Evolutionary conservation across 495 filamentous ascomycete species (phyloP).

Genomic region (Hypoxylon lienhwacheense): DNA sequence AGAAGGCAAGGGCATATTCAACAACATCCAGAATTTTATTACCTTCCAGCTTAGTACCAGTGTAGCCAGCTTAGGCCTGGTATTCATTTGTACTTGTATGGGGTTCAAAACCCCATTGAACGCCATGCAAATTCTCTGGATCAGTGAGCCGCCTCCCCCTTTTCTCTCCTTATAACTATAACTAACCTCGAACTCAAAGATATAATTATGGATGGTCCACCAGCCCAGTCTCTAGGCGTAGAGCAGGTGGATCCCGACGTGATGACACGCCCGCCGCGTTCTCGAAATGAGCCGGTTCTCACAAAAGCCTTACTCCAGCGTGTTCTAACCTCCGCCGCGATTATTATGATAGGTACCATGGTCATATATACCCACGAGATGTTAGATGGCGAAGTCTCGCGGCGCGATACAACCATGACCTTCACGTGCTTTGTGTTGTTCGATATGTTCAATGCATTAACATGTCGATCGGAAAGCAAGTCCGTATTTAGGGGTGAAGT

Average conservation of each 20-base stretch:
- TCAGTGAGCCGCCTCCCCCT: constrained; percentile 66
- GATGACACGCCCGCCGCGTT: constrained; percentile 88
- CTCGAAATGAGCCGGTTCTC: constrained; percentile 80
- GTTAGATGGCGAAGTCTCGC: constrained; percentile 77
- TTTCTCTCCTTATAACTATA: not conserved
- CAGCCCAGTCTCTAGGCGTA: constrained; percentile 94
- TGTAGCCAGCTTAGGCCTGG: constrained; percentile 87
- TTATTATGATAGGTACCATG: constrained; percentile 92
- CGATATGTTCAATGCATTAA: constrained; percentile 97
- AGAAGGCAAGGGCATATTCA: constrained; percentile 98
- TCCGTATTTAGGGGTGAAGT: constrained; percentile 85
- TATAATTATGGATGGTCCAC: constrained; percentile 98
- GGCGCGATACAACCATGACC: constrained; percentile 97
- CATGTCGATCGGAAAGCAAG: constrained; percentile 90
- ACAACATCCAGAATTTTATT: constrained; percentile 99
- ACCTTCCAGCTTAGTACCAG: constrained; percentile 98
- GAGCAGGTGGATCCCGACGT: constrained; percentile 93
- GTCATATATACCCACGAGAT: constrained; percentile 89
- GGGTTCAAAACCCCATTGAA: constrained; percentile 94
- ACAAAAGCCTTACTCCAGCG: constrained; percentile 78
- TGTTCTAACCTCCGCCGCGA: constrained; percentile 80
- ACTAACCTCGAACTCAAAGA: constrained; percentile 56
- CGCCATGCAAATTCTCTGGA: constrained; percentile 99
- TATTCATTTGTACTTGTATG: constrained; percentile 85
- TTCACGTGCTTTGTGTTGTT: constrained; percentile 98